Conservation (phyloP, 225 moss, liverwort and hornwort genomes). For the Bryum argenteum region DNA sequence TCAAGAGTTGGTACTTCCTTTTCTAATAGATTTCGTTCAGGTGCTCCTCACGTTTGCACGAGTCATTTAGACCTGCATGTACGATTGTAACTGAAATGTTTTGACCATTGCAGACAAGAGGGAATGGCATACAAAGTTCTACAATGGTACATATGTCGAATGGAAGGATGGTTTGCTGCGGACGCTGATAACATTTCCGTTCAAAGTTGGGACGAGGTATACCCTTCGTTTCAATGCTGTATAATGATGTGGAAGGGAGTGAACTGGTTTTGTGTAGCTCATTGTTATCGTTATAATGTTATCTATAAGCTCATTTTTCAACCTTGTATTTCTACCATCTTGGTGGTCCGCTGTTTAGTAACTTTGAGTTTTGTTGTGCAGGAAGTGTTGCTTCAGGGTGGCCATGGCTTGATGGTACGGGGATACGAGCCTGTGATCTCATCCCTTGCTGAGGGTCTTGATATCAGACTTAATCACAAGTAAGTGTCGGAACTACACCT, state of each 20-base stretch:
- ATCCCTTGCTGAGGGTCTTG: constrained; percentile 84
- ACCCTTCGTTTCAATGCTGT: not conserved
- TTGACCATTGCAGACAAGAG: constrained; percentile 66
- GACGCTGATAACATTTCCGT: constrained; percentile 93
- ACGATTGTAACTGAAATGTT: constrained; percentile 8
- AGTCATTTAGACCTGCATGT: not conserved
- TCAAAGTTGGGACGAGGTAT: constrained; percentile 99
- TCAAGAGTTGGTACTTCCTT: not conserved
- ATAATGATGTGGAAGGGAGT: not conserved
- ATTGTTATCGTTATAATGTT: not conserved
- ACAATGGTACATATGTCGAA: constrained; percentile 97
- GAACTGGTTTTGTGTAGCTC: not conserved
- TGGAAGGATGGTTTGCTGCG: constrained; percentile 99
- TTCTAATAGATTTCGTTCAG: not conserved
- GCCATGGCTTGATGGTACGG: constrained; percentile 94
- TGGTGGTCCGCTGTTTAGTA: not conserved
- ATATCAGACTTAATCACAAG: constrained; percentile 82
- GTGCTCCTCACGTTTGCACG: constrained; percentile 3
- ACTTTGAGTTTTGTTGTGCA: constrained; percentile 34
- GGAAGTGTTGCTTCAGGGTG: constrained; percentile 97
- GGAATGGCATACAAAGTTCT: constrained; percentile 89
- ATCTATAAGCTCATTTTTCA: not conserved
- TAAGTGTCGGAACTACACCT: constrained; percentile 28
- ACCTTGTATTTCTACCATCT: not conserved
- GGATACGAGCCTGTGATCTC: constrained; percentile 88